Percentiles rank a stretch among this genome's conserved stretches.
phyloP scores from a whole-genome alignment of 1,284 basidiomycete species.

The Cryptococcus sp. region DNA sequence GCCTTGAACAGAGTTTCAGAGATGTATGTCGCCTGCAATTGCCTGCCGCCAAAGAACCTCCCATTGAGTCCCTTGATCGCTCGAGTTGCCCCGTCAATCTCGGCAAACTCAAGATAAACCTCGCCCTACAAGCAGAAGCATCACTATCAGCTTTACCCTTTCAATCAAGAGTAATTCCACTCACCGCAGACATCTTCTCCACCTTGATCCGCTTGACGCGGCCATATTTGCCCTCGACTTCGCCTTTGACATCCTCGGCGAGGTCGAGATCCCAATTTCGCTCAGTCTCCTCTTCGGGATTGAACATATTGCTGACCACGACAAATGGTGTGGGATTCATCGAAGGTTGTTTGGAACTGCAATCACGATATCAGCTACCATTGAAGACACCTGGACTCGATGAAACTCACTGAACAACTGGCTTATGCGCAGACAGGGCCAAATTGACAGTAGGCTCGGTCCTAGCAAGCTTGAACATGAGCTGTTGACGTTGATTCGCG shows the following conservation, averaged over 20 bases:
- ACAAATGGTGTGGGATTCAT: conserved; percentile 78
- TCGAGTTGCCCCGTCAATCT: conserved; percentile 74
- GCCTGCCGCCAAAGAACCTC: conserved; percentile 90
- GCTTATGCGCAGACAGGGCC: conserved; percentile 18
- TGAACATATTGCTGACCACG: conserved; percentile 92
- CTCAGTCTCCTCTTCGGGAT: conserved; percentile 95
- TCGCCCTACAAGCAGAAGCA: conserved; percentile 68
- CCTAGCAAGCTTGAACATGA: conserved; percentile 99
- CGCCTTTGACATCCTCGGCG: conserved; percentile 90
- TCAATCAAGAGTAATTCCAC: conserved; percentile 24
- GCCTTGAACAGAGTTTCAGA: conserved; percentile 91
- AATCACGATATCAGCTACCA: background rate
- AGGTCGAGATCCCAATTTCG: conserved; percentile 95
- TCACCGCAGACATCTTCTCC: conserved; percentile 87
- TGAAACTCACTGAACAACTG: conserved; percentile 18
- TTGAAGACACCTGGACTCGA: background rate
- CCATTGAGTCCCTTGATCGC: conserved; percentile 88
- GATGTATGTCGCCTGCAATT: conserved; percentile 81
- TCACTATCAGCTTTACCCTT: background rate
- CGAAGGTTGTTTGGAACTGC: conserved; percentile 56
- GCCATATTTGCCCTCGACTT: conserved; percentile 91
- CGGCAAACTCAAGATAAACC: conserved; percentile 91
- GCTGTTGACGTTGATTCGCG: conserved; percentile 90
- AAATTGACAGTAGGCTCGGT: conserved; percentile 30
- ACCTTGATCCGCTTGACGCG: conserved; percentile 83